Percentiles rank a stretch among this genome's conserved stretches.
phyloP scores from a whole-genome alignment of 495 filamentous ascomycete genomes.

The Mycothermus thermophilus region DNA sequence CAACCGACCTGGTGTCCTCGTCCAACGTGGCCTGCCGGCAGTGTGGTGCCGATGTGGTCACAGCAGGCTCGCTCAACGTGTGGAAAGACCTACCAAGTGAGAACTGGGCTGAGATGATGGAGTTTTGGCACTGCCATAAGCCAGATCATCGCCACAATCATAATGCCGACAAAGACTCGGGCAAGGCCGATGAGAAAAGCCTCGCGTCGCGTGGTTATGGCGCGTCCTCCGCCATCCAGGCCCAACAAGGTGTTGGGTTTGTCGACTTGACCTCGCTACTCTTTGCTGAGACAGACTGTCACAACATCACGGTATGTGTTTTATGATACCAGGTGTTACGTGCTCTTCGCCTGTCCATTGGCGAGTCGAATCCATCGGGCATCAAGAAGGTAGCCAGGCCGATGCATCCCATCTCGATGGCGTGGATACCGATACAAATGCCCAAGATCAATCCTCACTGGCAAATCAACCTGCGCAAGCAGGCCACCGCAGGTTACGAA shows the following conservation, averaged over 20 bases:
- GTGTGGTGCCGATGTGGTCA: conserved; percentile 40
- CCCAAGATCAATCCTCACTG: conserved; percentile 48
- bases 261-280: conserved; percentile 70
- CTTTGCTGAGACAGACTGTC: conserved; percentile 49
- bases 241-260: conserved; percentile 51
- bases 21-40: conserved; percentile 49
- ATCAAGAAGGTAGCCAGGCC: conserved; percentile 78
- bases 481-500: conserved; percentile 12
- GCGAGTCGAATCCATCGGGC: conserved; percentile 40
- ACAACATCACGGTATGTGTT: conserved; percentile 46
- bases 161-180: conserved; percentile 8
- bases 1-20: conserved; percentile 40
- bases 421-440: conserved; percentile 82
- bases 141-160: conserved; percentile 33
- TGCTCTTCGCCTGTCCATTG: conserved; percentile 6
- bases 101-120: conserved; percentile 99
- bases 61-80: conserved; percentile 26
- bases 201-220: conserved; percentile 57
- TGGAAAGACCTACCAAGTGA: conserved; percentile 96
- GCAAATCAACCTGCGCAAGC: conserved; percentile 17
- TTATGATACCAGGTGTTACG: neutral
- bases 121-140: conserved; percentile 99
- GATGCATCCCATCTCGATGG: conserved; percentile 38
- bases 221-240: conserved; percentile 52
- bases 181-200: conserved; percentile 26